Percentiles rank a stretch among this genome's conserved stretches.
phyloP scores from a whole-genome alignment of 2,329 filamentous ascomycete genomes.

The Cladophialophora exuberans region DNA sequence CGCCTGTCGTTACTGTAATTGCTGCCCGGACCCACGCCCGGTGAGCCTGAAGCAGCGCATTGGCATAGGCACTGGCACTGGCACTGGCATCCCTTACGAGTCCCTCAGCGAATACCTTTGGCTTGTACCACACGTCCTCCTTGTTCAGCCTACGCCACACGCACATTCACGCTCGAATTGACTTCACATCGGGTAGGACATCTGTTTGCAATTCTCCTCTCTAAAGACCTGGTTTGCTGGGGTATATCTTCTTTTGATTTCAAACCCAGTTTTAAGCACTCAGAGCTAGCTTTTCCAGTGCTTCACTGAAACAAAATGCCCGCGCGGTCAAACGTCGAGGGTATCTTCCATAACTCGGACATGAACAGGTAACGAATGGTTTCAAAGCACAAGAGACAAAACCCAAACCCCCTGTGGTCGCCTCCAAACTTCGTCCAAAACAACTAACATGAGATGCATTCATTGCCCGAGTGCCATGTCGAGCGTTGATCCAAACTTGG shows the following conservation, averaged over 20 bases:
- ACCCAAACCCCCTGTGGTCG: neutral
- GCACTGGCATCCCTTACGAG: no score
- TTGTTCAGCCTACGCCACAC: neutral
- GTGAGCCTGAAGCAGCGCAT: no score
- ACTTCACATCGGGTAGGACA: no score
- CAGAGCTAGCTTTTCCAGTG: constrained; percentile 8
- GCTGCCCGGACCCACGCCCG: no score
- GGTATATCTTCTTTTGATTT: constrained; percentile 27
- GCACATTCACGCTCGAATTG: neutral
- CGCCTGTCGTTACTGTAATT: no score
- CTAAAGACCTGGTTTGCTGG: constrained; percentile 27
- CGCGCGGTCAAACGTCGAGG: constrained; percentile 15
- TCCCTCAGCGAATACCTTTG: no score
- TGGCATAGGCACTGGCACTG: no score
- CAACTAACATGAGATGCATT: constrained; percentile 7
- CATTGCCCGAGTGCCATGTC: constrained; percentile 16
- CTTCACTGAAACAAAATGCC: constrained; percentile 17
- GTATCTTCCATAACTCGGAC: constrained; percentile 22
- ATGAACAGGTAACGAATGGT: constrained; percentile 24
- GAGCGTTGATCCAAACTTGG: constrained; percentile 17
- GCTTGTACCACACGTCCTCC: no score
- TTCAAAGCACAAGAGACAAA: constrained; percentile 14
- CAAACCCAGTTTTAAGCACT: constrained; percentile 18
- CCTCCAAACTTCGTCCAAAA: constrained; percentile 7
- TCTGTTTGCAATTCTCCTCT: constrained; percentile 5